phyloP scores from a whole-genome alignment of 1,139 yeast species.

The Kurtzmaniella quercitrusa region DNA sequence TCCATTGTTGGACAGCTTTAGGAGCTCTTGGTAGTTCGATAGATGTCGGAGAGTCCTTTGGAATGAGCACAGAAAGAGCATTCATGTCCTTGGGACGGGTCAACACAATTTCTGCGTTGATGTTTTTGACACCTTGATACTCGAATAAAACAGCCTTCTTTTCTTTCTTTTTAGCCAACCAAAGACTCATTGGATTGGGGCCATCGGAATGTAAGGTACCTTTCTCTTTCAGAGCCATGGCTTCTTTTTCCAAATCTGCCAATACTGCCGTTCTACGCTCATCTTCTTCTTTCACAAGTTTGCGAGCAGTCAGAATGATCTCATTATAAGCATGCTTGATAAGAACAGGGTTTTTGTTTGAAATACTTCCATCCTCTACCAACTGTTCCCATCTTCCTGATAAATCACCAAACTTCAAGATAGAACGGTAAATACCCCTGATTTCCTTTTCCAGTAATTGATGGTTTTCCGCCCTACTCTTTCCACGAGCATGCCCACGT shows the following conservation, averaged over 20 bases:
- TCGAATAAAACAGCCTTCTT: conserved; percentile 87
- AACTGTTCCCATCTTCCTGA: conserved; percentile 80
- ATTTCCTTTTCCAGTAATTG: conserved; percentile 81
- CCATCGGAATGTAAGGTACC: conserved; percentile 32
- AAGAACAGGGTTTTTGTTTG: conserved; percentile 81
- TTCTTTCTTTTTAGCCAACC: conserved; percentile 65
- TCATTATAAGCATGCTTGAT: conserved; percentile 76
- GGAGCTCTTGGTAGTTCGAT: conserved; percentile 61
- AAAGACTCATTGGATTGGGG: conserved; percentile 41
- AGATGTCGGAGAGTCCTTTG: conserved; percentile 51
- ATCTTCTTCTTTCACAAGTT: conserved; percentile 64
- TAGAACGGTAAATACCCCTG: conserved; percentile 80
- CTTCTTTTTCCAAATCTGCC: conserved; percentile 60
- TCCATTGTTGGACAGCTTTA: conserved; percentile 88
- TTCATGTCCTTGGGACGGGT: conserved; percentile 82
- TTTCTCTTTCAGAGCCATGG: conserved; percentile 50
- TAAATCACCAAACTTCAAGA: conserved; percentile 79
- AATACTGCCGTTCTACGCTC: conserved; percentile 52
- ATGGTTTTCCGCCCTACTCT: conserved; percentile 39
- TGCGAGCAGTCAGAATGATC: conserved; percentile 57
- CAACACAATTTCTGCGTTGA: conserved; percentile 86
- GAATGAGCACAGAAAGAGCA: conserved; percentile 55
- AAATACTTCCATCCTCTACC: conserved; percentile 84
- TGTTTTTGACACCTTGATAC: conserved; percentile 79
- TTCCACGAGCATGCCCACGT: conserved; percentile 25